These are phyloP conservation scores for Penicillium sp. DNA, from an alignment of 2,329 filamentous ascomycete genomes.

Conservation along the genomic window DNA sequence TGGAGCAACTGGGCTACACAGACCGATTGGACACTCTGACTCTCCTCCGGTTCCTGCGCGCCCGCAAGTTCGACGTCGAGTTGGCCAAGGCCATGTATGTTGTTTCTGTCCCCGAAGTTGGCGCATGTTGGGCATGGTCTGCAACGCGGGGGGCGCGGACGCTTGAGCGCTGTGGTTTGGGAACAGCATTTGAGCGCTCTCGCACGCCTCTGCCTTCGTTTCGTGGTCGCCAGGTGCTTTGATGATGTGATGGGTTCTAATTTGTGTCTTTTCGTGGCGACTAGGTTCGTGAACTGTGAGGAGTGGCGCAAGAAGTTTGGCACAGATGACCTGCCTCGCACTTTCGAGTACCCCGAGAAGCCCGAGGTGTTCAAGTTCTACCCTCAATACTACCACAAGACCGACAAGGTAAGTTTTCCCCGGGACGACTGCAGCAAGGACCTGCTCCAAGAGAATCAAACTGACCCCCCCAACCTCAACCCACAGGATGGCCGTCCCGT, in stretches of 20 bases:
- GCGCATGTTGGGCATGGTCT: neutral
- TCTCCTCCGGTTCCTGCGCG: constrained; percentile 87
- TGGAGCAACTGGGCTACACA: constrained; percentile 80
- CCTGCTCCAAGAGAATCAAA: neutral
- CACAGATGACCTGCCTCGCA: constrained; percentile 77
- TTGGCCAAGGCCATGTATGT: constrained; percentile 83
- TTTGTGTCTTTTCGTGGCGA: constrained; percentile 2
- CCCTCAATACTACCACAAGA: constrained; percentile 97
- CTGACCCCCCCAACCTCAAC: neutral
- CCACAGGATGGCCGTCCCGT: constrained; percentile 87
- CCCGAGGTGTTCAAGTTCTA: constrained; percentile 84
- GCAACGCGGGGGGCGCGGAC: neutral
- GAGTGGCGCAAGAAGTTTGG: constrained; percentile 87
- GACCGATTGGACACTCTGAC: constrained; percentile 90
- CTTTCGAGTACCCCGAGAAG: constrained; percentile 87
- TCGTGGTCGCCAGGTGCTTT: neutral
- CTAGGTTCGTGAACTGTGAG: constrained; percentile 87
- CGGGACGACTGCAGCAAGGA: neutral
- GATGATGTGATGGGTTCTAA: constrained; percentile 4
- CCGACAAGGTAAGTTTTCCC: constrained; percentile 50
- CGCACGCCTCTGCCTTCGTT: neutral
- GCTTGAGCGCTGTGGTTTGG: neutral
- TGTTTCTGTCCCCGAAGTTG: constrained; percentile 7
- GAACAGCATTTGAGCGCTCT: neutral
- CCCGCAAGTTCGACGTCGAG: constrained; percentile 90